Conservation (phyloP, 2,329 filamentous ascomycete genomes). For the Epichloe gansuensis region DNA sequence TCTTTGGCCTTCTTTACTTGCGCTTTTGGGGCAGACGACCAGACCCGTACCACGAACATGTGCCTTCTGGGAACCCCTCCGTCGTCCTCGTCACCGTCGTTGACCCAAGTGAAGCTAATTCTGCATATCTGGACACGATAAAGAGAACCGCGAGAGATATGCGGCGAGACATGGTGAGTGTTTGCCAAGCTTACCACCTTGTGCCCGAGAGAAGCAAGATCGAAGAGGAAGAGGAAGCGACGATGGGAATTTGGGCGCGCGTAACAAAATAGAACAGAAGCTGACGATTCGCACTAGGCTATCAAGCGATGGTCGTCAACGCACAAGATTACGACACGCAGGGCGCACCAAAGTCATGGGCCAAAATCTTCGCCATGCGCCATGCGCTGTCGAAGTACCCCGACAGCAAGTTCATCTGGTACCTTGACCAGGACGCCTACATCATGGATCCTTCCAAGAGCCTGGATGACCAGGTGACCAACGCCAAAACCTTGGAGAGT, state of each 20-base stretch:
- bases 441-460: constrained; percentile 73
- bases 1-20: constrained; percentile 50
- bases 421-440: constrained; percentile 69
- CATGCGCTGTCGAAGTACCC: constrained; percentile 78
- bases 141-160: constrained; percentile 75
- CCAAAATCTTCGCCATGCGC: constrained; percentile 71
- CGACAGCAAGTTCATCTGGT: constrained; percentile 72
- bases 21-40: constrained; percentile 28
- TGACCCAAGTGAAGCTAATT: constrained; percentile 52
- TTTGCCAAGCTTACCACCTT: background rate
- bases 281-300: constrained; percentile 23
- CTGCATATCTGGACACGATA: constrained; percentile 59
- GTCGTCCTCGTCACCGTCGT: constrained; percentile 79
- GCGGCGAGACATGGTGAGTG: constrained; percentile 70
- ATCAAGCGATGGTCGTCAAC: constrained; percentile 71
- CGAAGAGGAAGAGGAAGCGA: background rate
- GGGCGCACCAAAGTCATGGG: constrained; percentile 52
- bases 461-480: constrained; percentile 61
- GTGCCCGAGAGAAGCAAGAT: background rate
- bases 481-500: constrained; percentile 52
- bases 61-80: constrained; percentile 42
- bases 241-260: background rate
- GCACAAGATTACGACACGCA: constrained; percentile 63
- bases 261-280: background rate
- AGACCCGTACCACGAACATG: constrained; percentile 21